A percentile compares a stretch with the other conserved stretches of the same genome.
These are phyloP conservation scores for Apiotrichum gracile DNA, from an alignment of 1,284 basidiomycete species.

Conservation along the genomic window DNA sequence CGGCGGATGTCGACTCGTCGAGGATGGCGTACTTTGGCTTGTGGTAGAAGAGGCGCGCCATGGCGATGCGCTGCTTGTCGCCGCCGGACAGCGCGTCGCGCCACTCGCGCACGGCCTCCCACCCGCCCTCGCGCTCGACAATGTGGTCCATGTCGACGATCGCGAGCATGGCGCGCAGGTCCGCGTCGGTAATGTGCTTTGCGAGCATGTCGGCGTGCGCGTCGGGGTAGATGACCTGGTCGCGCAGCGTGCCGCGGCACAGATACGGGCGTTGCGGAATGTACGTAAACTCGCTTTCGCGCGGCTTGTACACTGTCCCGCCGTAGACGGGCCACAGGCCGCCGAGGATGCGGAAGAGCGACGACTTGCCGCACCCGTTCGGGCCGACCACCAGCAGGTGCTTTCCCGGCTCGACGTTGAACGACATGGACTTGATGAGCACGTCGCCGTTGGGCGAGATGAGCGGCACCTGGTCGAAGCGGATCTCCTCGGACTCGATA, in stretches of 20 bases:
- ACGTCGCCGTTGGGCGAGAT: conserved; percentile 95
- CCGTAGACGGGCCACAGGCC: conserved; percentile 97
- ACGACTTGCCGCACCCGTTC: conserved; percentile 83
- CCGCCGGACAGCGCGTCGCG: conserved; percentile 76
- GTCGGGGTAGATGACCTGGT: conserved; percentile 80
- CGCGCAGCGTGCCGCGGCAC: conserved; percentile 83
- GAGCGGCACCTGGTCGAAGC: conserved; percentile 89
- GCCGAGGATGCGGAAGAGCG: conserved; percentile 88
- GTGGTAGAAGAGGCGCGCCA: conserved; percentile 96
- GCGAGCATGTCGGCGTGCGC: conserved; percentile 55
- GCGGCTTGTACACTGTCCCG: conserved; percentile 87
- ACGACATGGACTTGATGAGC: conserved; percentile 74
- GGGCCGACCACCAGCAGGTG: conserved; percentile 87
- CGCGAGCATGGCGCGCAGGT: conserved; percentile 67
- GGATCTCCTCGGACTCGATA: conserved; percentile 72
- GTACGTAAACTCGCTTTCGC: conserved; percentile 81
- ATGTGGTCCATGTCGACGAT: conserved; percentile 81
- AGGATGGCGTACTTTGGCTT: conserved; percentile 93
- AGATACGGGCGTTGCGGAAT: conserved; percentile 96
- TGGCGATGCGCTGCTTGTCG: conserved; percentile 73
- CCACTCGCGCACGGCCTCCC: conserved; percentile 86
- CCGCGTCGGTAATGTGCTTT: conserved; percentile 68
- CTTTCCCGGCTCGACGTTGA: conserved; percentile 86
- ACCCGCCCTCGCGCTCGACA: conserved; percentile 93
- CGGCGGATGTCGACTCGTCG: conserved; percentile 91